Conservation (phyloP, 2,329 filamentous ascomycete species). For the Colletotrichum tabaci region DNA sequence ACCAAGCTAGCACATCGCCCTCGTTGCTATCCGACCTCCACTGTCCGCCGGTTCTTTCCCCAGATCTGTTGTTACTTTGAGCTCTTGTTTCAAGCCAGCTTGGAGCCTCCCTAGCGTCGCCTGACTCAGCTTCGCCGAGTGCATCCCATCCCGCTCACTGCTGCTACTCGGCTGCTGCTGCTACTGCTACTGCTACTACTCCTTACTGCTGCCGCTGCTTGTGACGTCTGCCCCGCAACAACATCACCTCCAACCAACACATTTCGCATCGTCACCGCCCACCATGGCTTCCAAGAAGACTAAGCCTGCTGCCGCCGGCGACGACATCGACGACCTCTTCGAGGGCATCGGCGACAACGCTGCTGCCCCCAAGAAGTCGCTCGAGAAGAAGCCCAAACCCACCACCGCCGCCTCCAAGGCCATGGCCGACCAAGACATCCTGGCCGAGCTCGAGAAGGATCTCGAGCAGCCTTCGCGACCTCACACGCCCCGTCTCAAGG, state of each 20-base stretch:
- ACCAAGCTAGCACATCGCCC: background rate
- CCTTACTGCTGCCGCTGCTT: slow-evolving; percentile 11
- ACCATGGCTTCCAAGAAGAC: slow-evolving; percentile 74
- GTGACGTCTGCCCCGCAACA: slow-evolving; percentile 39
- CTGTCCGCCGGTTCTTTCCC: background rate
- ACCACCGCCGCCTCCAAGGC: slow-evolving; percentile 66
- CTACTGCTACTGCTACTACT: background rate
- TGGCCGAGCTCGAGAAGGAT: slow-evolving; percentile 85
- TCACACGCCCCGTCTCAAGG: slow-evolving; percentile 83
- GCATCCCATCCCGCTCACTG: background rate
- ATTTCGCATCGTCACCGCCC: slow-evolving; percentile 28
- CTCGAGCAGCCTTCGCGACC: slow-evolving; percentile 78
- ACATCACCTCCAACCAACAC: slow-evolving; percentile 23
- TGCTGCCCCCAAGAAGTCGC: slow-evolving; percentile 63
- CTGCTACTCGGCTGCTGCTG: background rate
- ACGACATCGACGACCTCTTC: slow-evolving; percentile 77
- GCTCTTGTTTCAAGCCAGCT: slow-evolving; percentile 22
- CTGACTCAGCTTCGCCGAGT: slow-evolving; percentile 37
- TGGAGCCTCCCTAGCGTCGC: slow-evolving; percentile 1
- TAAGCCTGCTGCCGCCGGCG: slow-evolving; percentile 70
- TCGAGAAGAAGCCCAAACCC: slow-evolving; percentile 60
- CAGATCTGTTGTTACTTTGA: background rate
- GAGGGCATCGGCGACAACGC: slow-evolving; percentile 71
- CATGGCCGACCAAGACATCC: slow-evolving; percentile 77
- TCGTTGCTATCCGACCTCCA: slow-evolving; percentile 4